Evolutionary conservation across 2,329 filamentous ascomycete species (phyloP).

Genomic region (Trichoderma cornu-damae): DNA sequence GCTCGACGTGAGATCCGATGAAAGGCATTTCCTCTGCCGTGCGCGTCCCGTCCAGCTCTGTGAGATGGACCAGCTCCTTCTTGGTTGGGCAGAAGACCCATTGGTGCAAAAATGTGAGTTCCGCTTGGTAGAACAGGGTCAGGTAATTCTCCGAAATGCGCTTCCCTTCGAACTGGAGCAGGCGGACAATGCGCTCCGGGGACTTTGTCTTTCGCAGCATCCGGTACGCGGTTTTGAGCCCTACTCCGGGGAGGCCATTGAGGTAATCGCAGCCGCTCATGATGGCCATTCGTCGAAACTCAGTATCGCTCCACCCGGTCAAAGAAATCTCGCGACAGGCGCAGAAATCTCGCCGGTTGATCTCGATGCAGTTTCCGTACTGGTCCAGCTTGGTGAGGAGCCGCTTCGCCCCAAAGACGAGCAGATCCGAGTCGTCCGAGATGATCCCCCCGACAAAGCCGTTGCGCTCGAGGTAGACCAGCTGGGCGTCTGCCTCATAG

Average conservation of each 20-base stretch:
- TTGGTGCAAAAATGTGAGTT: slow-evolving; percentile 89
- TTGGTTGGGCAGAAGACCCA: slow-evolving; percentile 82
- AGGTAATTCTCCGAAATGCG: slow-evolving; percentile 78
- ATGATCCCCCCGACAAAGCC: slow-evolving; percentile 83
- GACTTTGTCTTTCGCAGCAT: slow-evolving; percentile 86
- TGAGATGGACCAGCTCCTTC: slow-evolving; percentile 69
- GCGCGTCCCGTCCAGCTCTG: slow-evolving; percentile 56
- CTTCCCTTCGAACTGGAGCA: slow-evolving; percentile 85
- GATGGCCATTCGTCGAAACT: slow-evolving; percentile 94
- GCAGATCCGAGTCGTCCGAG: slow-evolving; percentile 91
- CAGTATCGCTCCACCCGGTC: slow-evolving; percentile 83
- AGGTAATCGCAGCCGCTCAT: slow-evolving; percentile 95
- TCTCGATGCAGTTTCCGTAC: slow-evolving; percentile 87
- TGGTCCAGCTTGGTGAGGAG: slow-evolving; percentile 92
- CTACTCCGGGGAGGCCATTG: slow-evolving; percentile 76
- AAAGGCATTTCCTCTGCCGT: slow-evolving; percentile 69
- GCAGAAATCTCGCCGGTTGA: slow-evolving; percentile 83
- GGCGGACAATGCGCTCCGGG: slow-evolving; percentile 73
- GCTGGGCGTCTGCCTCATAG: slow-evolving; percentile 95
- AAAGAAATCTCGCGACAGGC: slow-evolving; percentile 83
- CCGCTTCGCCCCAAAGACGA: slow-evolving; percentile 90
- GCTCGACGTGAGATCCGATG: slow-evolving; percentile 69
- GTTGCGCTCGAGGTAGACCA: slow-evolving; percentile 85
- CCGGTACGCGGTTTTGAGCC: slow-evolving; percentile 88
- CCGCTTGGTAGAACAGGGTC: slow-evolving; percentile 75